Evolutionary conservation across 2,329 filamentous ascomycete genomes (phyloP).

Genomic region (Colletotrichum camelliae): DNA sequence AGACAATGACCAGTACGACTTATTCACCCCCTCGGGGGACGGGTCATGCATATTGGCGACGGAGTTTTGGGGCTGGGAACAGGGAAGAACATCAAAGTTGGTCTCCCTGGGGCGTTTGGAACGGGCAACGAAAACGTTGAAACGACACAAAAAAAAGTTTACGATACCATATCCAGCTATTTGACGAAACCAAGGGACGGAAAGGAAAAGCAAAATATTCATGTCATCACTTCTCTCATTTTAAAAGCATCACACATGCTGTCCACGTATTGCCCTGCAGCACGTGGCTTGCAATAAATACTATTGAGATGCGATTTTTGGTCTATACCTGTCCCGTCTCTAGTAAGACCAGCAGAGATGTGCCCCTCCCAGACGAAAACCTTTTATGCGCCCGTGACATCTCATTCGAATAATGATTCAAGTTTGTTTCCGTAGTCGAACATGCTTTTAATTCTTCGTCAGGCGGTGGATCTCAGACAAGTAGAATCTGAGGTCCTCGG

Average conservation of each 20-base stretch:
- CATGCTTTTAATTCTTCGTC: constrained; percentile 45
- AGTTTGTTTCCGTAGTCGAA: not conserved
- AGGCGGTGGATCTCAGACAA: constrained; percentile 88
- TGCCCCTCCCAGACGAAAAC: not conserved
- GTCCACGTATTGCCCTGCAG: not conserved
- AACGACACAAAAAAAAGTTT: constrained; percentile 13
- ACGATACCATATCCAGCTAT: constrained; percentile 6
- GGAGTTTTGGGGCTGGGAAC: not conserved
- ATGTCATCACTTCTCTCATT: not conserved
- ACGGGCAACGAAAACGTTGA: constrained; percentile 1
- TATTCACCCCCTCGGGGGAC: not conserved
- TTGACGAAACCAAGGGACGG: not conserved
- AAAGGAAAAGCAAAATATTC: not conserved
- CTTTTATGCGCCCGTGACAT: not conserved
- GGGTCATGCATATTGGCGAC: not conserved
- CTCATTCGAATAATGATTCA: not conserved
- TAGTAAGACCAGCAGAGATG: not conserved
- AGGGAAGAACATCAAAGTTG: not conserved
- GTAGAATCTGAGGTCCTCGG: constrained; percentile 91
- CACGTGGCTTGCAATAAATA: not conserved
- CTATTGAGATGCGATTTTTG: not conserved
- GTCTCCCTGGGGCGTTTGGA: not conserved
- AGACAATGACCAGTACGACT: not conserved
- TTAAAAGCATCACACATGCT: not conserved
- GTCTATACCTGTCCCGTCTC: not conserved